Evolutionary conservation across 108 stramenopile species (phyloP), one percentile per base, ranked within the genome.

Genomic region (Cyclotella distinguenda): DNA sequence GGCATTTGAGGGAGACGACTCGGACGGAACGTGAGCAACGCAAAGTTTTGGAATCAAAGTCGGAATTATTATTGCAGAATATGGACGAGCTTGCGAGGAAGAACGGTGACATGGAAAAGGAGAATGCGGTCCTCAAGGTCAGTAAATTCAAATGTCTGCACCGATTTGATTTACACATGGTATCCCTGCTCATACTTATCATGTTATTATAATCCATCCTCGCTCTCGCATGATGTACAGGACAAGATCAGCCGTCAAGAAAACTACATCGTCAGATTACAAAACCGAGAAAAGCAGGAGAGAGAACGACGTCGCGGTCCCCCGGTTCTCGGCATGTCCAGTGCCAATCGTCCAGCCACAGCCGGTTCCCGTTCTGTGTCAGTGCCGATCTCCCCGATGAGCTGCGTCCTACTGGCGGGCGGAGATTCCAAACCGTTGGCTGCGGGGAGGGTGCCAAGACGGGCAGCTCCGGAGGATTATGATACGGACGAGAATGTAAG

Each of bases 1-100:
- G 42, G n/a, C 49, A 60, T 16, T 65, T 42, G 33, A 34, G 32
- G 38, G 64, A 73, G 26, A 57, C 64, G 22, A 45, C 66, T 26
- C 64, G 58, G 2, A 65, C 59, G 7, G 72, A 73, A 46, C 30
- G 57, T 1, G 39, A 73, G n/a, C 72, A 73, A n/a, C 72, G 64
- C 16, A 73, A 56, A 33, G 9, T 30, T 5, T 35, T 58, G 23
- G 58, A 60, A 50, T 22, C 48, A 16, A 52, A 73, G 40, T 43
- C 66, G 13, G 64, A 73, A 44, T 66, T 64, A 35, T 63, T 38
- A 7, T 30, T 54, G 2, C 42, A 65, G 32, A 35, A 28, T 15
- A 35, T 73, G 48, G 72, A 73, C 35, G 57, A 59, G 8, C 31
- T 43, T 8, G 21, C 19, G 15, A 61, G 58, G 33, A 56, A 57